A percentile compares a stretch with the other conserved stretches of the same genome.
Conservation (phyloP, 2,329 filamentous ascomycete species). For the Lasiodiplodia sp. region DNA sequence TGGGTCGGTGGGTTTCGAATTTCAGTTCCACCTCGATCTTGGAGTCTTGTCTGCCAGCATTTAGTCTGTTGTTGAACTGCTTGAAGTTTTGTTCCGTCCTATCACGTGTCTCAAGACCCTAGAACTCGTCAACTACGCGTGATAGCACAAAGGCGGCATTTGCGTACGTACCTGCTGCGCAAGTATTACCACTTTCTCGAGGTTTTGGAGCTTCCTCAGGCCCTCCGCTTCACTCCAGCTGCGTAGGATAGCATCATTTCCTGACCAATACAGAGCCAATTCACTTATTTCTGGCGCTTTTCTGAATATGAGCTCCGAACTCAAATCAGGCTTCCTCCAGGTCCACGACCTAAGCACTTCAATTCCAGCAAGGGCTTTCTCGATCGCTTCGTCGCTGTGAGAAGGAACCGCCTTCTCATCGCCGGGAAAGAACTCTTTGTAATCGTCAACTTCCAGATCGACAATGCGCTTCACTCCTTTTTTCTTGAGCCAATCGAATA, state of each 20-base stretch:
- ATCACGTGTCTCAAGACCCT: background rate
- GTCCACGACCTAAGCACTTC: background rate
- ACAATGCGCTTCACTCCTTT: constrained; percentile 10
- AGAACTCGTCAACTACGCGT: background rate
- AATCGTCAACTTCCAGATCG: background rate
- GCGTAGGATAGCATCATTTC: constrained; percentile 3
- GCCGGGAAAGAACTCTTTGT: background rate
- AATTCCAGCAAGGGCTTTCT: constrained; percentile 5
- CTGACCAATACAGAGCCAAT: background rate
- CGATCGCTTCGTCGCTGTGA: constrained; percentile 13
- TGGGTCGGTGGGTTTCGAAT: no score
- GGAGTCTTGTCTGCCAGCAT: no score
- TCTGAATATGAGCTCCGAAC: constrained; percentile 6
- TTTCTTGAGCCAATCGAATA: background rate
- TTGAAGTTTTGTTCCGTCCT: background rate
- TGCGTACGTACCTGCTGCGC: background rate
- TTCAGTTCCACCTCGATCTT: no score
- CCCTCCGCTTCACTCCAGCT: constrained; percentile 8
- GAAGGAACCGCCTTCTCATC: background rate
- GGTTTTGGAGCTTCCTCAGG: background rate
- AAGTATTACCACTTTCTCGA: background rate
- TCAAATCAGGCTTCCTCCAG: constrained; percentile 15
- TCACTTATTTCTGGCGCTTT: background rate
- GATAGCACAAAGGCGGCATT: background rate
- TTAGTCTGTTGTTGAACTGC: no score